phyloP scores from a whole-genome alignment of 1,284 basidiomycete genomes.

The Blastosporella zonata region DNA sequence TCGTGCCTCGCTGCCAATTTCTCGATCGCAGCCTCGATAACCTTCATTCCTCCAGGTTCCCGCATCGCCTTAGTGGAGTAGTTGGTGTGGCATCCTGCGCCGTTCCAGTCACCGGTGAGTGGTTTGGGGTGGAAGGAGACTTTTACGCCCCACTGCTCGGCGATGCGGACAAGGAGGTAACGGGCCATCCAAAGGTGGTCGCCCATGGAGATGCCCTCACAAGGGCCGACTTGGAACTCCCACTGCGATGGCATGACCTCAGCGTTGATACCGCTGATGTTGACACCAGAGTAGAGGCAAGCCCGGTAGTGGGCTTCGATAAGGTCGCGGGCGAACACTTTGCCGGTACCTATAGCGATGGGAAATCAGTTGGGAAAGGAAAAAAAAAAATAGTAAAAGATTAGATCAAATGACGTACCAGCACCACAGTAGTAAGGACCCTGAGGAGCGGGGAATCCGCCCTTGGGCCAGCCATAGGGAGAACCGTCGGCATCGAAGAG shows the following conservation, averaged over 20 bases:
- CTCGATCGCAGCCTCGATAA: constrained; percentile 92
- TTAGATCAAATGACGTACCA: constrained; percentile 53
- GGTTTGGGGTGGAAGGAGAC: constrained; percentile 99
- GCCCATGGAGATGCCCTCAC: constrained; percentile 97
- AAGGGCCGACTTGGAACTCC: constrained; percentile 99
- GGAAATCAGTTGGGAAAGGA: not conserved
- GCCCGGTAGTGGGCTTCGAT: constrained; percentile 99
- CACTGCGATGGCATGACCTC: constrained; percentile 99
- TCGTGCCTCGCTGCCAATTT: constrained; percentile 82
- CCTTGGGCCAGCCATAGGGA: constrained; percentile 97
- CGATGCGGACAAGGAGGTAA: constrained; percentile 89
- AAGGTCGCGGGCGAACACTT: constrained; percentile 97
- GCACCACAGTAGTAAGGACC: constrained; percentile 99
- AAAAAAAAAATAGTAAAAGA: not conserved
- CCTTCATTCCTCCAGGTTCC: constrained; percentile 90
- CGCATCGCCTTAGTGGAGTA: constrained; percentile 92
- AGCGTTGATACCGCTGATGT: constrained; percentile 99
- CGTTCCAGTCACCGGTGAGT: constrained; percentile 98
- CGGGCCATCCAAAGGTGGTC: constrained; percentile 98
- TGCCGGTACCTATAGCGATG: constrained; percentile 76
- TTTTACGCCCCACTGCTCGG: constrained; percentile 98
- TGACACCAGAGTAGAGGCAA: constrained; percentile 95
- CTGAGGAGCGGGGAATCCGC: constrained; percentile 99
- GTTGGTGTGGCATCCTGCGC: constrained; percentile 96
- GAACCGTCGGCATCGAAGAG: constrained; percentile 92